These are phyloP conservation scores for Cucurbita maxima DNA, from an alignment of 306 rosid species.

Conservation along the genomic window DNA sequence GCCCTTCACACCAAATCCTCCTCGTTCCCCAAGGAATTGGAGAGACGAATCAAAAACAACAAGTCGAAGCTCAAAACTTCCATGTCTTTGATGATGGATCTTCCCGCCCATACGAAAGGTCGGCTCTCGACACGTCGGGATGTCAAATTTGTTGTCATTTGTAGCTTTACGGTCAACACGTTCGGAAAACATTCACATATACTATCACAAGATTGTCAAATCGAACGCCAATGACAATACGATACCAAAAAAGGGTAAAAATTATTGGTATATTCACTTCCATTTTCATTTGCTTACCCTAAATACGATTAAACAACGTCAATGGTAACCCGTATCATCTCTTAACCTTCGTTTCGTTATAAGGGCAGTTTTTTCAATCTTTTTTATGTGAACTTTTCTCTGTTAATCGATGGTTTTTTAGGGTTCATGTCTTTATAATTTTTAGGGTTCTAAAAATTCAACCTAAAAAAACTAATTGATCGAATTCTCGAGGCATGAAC, in stretches of 20 bases:
- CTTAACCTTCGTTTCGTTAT: background rate
- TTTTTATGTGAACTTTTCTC: background rate
- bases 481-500: too few species aligned
- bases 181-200: slow-evolving; percentile 24
- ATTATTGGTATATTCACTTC: background rate
- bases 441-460: too few species aligned
- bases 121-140: slow-evolving; percentile 14
- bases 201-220: slow-evolving; percentile 30
- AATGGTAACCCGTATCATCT: background rate
- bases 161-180: slow-evolving; percentile 24
- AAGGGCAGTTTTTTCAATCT: background rate
- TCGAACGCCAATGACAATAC: background rate
- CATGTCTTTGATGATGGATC: slow-evolving; percentile 17
- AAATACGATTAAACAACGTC: background rate
- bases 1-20: slow-evolving; percentile 8
- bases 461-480: too few species aligned
- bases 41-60: slow-evolving; percentile 11
- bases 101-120: slow-evolving; percentile 8
- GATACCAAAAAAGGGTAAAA: background rate
- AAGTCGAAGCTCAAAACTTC: background rate
- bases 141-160: slow-evolving; percentile 13
- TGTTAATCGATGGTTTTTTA: background rate
- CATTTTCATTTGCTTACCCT: background rate
- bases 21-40: slow-evolving; percentile 16
- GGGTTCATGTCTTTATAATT: background rate